Conservation (phyloP, 768 basidiomycete genomes). For the Chiua virens region DNA sequence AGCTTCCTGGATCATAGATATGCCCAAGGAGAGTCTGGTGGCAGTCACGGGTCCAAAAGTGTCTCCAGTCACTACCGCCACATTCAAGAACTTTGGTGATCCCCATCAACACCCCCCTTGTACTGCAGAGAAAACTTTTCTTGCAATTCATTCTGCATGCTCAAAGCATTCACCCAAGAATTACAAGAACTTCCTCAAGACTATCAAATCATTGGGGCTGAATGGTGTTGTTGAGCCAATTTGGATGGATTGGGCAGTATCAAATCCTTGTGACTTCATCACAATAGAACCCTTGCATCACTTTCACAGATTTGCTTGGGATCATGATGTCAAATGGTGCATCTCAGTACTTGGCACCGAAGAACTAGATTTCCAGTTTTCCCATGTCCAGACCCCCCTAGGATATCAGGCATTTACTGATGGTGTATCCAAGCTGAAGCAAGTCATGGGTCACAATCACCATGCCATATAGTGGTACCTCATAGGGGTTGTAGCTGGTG, state of each 20-base stretch:
- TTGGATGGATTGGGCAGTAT: conserved; percentile 24
- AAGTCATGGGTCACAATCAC: conserved; percentile 5
- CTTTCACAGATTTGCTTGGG: too few species aligned
- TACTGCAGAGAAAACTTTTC: conserved; percentile 4
- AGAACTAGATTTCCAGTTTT: conserved; percentile 40
- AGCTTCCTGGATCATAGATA: background rate
- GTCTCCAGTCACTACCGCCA: conserved; percentile 32
- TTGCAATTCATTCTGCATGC: background rate
- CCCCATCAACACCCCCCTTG: conserved; percentile 25
- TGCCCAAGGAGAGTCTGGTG: background rate
- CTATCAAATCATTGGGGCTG: background rate
- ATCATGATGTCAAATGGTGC: background rate
- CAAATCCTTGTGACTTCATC: background rate
- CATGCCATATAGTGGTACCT: conserved; percentile 12
- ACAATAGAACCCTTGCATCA: background rate
- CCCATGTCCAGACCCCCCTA: conserved; percentile 34
- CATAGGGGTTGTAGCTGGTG: conserved; percentile 15
- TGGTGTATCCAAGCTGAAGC: conserved; percentile 36
- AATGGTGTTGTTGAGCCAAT: background rate
- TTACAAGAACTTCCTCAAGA: background rate
- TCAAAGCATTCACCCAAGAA: background rate
- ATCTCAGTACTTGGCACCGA: background rate
- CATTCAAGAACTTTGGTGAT: conserved; percentile 31
- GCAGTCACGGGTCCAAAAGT: conserved; percentile 19
- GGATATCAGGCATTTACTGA: conserved; percentile 38